These are phyloP conservation scores for Conidiobolus incongruus DNA, from an alignment of 371 early-diverging fungal genomes.

Conservation along the genomic window DNA sequence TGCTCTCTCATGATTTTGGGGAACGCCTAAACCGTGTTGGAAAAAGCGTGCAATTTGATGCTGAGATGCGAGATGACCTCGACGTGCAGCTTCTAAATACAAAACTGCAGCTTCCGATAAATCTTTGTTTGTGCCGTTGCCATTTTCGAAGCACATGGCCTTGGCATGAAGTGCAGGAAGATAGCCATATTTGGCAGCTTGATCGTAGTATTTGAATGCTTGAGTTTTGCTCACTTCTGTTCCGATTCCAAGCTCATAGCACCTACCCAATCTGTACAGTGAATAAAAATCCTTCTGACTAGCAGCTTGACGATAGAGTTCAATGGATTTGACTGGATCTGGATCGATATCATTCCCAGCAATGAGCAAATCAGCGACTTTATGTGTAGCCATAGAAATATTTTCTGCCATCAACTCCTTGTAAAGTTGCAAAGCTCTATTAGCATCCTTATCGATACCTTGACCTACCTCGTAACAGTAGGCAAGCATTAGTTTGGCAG, in stretches of 20 bases:
- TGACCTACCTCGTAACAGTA: slow-evolving; percentile 11
- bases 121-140: slow-evolving; percentile 31
- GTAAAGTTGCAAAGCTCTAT: slow-evolving; percentile 1
- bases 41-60: slow-evolving; percentile 48
- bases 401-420: slow-evolving; percentile 1
- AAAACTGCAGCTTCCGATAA: slow-evolving; percentile 28
- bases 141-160: slow-evolving; percentile 49
- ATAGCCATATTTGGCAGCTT: slow-evolving; percentile 41
- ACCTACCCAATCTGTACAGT: slow-evolving; percentile 57
- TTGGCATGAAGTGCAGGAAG: slow-evolving; percentile 43
- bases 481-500: slow-evolving; percentile 25
- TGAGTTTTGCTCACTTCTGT: slow-evolving; percentile 11
- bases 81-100: slow-evolving; percentile 41
- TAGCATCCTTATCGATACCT: slow-evolving; percentile 27
- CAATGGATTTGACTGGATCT: slow-evolving; percentile 28
- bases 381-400: slow-evolving; percentile 33
- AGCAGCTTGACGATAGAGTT: slow-evolving; percentile 34
- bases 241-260: slow-evolving; percentile 55
- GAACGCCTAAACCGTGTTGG: slow-evolving; percentile 4
- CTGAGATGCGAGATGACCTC: not conserved
- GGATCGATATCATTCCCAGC: slow-evolving; percentile 43
- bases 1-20: slow-evolving; percentile 3
- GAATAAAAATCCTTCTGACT: slow-evolving; percentile 29
- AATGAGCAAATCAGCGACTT: slow-evolving; percentile 48
- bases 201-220: slow-evolving; percentile 45